Evolutionary conservation across 2,329 filamentous ascomycete species (phyloP).

Genomic region (Talaromyces sp.): DNA sequence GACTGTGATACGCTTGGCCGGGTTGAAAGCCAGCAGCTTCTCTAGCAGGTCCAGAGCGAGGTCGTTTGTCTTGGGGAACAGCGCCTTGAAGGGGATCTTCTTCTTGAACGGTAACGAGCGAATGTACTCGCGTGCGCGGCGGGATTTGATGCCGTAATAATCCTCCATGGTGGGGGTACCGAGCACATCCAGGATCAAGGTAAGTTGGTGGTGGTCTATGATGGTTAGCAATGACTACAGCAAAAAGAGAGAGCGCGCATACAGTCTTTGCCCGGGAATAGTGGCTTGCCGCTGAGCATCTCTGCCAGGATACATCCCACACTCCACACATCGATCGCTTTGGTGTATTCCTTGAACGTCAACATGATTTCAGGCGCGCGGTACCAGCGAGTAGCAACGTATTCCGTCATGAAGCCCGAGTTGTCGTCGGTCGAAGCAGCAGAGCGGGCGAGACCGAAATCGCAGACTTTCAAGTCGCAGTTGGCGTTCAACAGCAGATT

Average conservation of each 20-base stretch:
- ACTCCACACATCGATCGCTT: conserved; percentile 98
- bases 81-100: conserved; percentile 94
- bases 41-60: conserved; percentile 89
- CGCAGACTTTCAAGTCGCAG: conserved; percentile 97
- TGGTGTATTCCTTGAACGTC: conserved; percentile 99
- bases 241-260: conserved; percentile 36
- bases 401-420: conserved; percentile 99
- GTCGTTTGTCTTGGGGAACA: conserved; percentile 99
- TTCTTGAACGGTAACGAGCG: conserved; percentile 98
- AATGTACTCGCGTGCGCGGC: conserved; percentile 95
- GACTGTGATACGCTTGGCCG: conserved; percentile 95
- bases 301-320: conserved; percentile 97
- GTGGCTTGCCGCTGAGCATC: conserved; percentile 96
- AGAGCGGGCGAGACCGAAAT: conserved; percentile 92
- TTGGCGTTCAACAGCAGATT: conserved; percentile 97
- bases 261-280: conserved; percentile 99
- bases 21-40: conserved; percentile 95
- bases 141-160: conserved; percentile 99
- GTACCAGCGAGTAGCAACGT: conserved; percentile 98
- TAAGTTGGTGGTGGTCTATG: conserved; percentile 92
- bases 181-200: conserved; percentile 91
- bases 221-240: conserved; percentile 1
- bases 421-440: conserved; percentile 98
- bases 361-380: conserved; percentile 99
- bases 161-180: conserved; percentile 99